phyloP scores from a whole-genome alignment of 2,329 filamentous ascomycete genomes.

The Sclerotinia spermophila region DNA sequence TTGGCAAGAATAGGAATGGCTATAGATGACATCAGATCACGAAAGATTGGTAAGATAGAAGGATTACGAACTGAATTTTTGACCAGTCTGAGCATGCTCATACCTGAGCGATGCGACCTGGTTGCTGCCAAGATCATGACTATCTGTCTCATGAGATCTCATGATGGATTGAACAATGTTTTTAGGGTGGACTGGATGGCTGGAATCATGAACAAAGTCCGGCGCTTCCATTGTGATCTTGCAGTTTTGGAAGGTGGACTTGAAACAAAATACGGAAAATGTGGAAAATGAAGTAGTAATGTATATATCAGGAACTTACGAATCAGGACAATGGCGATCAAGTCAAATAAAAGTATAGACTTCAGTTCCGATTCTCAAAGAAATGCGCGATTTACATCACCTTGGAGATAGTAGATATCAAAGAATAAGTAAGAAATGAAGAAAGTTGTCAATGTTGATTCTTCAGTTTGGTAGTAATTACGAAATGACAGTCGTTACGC shows the following conservation, averaged over 20 bases:
- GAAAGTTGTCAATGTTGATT: neutral
- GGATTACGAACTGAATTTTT: constrained; percentile 6
- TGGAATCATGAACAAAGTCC: neutral
- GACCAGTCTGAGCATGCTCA: constrained; percentile 3
- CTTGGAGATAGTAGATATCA: neutral
- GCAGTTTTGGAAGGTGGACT: neutral
- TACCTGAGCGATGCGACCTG: constrained; percentile 7
- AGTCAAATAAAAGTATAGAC: neutral
- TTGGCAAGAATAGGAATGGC: constrained; percentile 10
- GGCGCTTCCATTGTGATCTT: neutral
- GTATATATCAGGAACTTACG: too few species aligned
- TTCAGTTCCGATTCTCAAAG: neutral
- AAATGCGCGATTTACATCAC: neutral
- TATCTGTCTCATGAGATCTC: neutral
- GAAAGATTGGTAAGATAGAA: neutral
- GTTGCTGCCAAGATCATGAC: neutral
- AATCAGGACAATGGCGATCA: neutral
- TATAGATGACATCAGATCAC: neutral
- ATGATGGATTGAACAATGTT: neutral
- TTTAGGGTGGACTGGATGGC: neutral
- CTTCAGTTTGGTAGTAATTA: neutral
- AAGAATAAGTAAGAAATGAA: neutral
- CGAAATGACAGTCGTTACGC: neutral
- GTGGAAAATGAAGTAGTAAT: neutral
- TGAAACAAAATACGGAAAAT: neutral